These are phyloP conservation scores for Colletotrichum sp. DNA, from an alignment of 2,329 filamentous ascomycete species.

Conservation along the genomic window DNA sequence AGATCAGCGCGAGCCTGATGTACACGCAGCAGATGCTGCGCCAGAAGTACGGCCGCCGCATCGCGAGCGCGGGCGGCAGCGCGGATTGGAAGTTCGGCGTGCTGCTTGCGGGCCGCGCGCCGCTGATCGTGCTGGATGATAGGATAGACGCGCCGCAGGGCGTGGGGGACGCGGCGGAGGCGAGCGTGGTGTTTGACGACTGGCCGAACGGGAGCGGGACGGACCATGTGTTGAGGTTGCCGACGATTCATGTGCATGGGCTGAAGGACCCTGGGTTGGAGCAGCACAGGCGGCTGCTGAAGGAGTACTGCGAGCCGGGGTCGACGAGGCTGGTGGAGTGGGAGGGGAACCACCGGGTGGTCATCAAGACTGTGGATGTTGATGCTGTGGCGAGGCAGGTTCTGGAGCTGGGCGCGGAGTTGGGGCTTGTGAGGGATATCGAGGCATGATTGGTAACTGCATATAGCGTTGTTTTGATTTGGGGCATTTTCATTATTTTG, in stretches of 20 bases:
- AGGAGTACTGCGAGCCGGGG: slow-evolving; percentile 63
- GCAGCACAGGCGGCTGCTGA: slow-evolving; percentile 59
- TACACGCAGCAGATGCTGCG: slow-evolving; percentile 64
- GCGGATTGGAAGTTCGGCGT: slow-evolving; percentile 63
- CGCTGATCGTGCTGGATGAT: slow-evolving; percentile 58
- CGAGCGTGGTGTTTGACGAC: slow-evolving; percentile 42
- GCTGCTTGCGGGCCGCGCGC: slow-evolving; percentile 65
- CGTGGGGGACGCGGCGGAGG: slow-evolving; percentile 30
- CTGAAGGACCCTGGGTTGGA: slow-evolving; percentile 63
- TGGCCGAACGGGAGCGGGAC: slow-evolving; percentile 43
- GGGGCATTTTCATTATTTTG: neutral
- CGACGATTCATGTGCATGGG: slow-evolving; percentile 74
- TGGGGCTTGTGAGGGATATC: slow-evolving; percentile 1
- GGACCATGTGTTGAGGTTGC: slow-evolving; percentile 56
- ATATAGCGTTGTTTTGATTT: neutral
- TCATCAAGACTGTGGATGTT: slow-evolving; percentile 72
- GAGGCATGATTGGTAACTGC: neutral
- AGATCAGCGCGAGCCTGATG: slow-evolving; percentile 64
- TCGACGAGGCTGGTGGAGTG: slow-evolving; percentile 69
- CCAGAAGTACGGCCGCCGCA: slow-evolving; percentile 34
- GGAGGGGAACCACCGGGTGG: slow-evolving; percentile 75
- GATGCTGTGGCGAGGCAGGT: slow-evolving; percentile 58
- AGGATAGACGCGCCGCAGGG: slow-evolving; percentile 26
- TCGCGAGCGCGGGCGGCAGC: slow-evolving; percentile 31
- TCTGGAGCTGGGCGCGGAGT: slow-evolving; percentile 51